Conservation (phyloP, 2,329 filamentous ascomycete genomes). For the Hymenotorrendiella dingleyae region DNA sequence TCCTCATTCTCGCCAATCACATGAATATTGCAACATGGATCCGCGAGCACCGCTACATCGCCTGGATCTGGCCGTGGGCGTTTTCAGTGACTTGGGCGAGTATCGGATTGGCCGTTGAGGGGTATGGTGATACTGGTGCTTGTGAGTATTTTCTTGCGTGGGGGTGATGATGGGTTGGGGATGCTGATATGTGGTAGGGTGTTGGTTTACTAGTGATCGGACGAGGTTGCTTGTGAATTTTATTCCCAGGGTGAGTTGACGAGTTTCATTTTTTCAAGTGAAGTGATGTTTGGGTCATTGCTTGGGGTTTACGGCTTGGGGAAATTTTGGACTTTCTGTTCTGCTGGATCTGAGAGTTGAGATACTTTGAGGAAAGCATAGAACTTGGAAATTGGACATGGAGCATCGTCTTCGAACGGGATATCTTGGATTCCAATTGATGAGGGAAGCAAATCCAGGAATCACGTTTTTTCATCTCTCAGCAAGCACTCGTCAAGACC, state of each 20-base stretch:
- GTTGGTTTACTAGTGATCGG: conserved; percentile 37
- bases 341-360: too few relatives aligned
- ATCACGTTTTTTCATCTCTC: too few relatives aligned
- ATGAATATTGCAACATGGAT: conserved; percentile 34
- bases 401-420: too few relatives aligned
- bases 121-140: conserved; percentile 33
- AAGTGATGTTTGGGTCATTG: too few relatives aligned
- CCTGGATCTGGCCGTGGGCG: conserved; percentile 34
- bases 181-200: conserved; percentile 21
- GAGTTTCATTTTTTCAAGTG: too few relatives aligned
- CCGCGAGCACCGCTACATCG: conserved; percentile 30
- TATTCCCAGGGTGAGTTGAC: conserved; percentile 29
- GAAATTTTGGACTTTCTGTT: too few relatives aligned
- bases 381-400: too few relatives aligned
- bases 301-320: too few relatives aligned
- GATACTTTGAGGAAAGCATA: too few relatives aligned
- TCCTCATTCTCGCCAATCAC: conserved; percentile 35
- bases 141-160: conserved; percentile 7
- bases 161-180: background rate
- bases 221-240: conserved; percentile 37
- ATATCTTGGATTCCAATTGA: too few relatives aligned
- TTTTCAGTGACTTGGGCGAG: conserved; percentile 33
- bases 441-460: too few relatives aligned
- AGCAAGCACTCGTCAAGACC: too few relatives aligned
- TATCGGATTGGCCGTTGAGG: conserved; percentile 27